phyloP scores from a whole-genome alignment of 257 asterid species.

The Penstemon davidsonii region DNA sequence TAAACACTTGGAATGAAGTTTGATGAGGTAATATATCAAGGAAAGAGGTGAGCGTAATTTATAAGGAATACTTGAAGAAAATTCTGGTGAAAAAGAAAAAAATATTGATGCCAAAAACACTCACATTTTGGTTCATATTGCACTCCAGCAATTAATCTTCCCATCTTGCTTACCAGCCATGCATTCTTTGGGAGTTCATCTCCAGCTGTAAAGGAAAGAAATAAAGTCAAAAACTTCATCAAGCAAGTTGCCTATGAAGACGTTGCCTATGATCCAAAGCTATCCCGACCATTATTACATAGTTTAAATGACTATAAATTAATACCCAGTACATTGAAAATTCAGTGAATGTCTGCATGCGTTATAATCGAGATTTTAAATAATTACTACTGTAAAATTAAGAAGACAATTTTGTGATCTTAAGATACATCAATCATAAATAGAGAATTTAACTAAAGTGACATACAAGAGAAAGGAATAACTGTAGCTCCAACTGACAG shows the following conservation, averaged over 20 bases:
- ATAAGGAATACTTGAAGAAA: background rate
- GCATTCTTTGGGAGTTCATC: constrained; percentile 78
- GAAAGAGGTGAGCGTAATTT: constrained; percentile 5
- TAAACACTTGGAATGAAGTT: background rate
- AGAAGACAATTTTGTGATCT: background rate
- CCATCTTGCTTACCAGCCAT: constrained; percentile 91
- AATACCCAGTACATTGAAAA: background rate
- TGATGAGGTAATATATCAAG: constrained; percentile 11
- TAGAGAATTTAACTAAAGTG: constrained; percentile 18
- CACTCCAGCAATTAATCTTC: constrained; percentile 88
- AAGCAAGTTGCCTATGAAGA: constrained; percentile 12
- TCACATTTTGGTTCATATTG: constrained; percentile 86
- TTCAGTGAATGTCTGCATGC: background rate
- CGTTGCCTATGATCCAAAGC: constrained; percentile 19
- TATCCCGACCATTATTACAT: no score
- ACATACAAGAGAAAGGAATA: constrained; percentile 66
- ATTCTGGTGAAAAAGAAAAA: constrained; percentile 23
- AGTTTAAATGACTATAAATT: no score
- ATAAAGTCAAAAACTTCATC: constrained; percentile 15
- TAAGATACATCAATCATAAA: constrained; percentile 13
- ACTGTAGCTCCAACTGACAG: constrained; percentile 79
- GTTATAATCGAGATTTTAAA: constrained; percentile 8
- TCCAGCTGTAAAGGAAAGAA: constrained; percentile 42
- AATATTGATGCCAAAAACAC: constrained; percentile 24
- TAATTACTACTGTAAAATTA: constrained; percentile 6